phyloP scores from a whole-genome alignment of 2,329 filamentous ascomycete species.

The Penicillium sp. region DNA sequence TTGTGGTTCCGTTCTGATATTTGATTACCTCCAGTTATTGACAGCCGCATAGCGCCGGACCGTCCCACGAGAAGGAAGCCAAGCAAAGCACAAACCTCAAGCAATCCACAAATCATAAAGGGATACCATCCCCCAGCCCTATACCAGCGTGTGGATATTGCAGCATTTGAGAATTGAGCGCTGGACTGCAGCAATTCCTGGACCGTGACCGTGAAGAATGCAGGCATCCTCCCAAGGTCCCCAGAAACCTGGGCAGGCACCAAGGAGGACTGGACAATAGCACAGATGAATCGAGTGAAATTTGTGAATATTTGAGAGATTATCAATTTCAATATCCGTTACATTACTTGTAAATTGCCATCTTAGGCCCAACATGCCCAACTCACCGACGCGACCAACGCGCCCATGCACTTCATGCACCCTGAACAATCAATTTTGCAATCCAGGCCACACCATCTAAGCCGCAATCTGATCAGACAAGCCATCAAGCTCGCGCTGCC shows the following conservation, averaged over 20 bases:
- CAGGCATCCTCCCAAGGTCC: neutral
- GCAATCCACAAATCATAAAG: neutral
- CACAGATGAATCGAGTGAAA: neutral
- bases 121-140: neutral
- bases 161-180: neutral
- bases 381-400: neutral
- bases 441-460: slow-evolving; percentile 41
- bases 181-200: neutral
- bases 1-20: no score
- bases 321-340: neutral
- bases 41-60: no score
- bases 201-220: neutral
- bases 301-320: neutral
- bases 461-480: slow-evolving; percentile 68
- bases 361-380: neutral
- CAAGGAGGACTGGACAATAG: neutral
- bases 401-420: neutral
- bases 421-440: neutral
- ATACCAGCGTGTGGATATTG: neutral
- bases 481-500: slow-evolving; percentile 72
- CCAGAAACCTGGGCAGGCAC: neutral
- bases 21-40: no score
- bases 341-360: neutral
- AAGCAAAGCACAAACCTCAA: neutral
- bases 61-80: neutral